A percentile compares a stretch with the other conserved stretches of the same genome.
These are phyloP conservation scores for Talaromyces adpressus DNA, from an alignment of 495 filamentous ascomycete genomes.

Conservation along the genomic window DNA sequence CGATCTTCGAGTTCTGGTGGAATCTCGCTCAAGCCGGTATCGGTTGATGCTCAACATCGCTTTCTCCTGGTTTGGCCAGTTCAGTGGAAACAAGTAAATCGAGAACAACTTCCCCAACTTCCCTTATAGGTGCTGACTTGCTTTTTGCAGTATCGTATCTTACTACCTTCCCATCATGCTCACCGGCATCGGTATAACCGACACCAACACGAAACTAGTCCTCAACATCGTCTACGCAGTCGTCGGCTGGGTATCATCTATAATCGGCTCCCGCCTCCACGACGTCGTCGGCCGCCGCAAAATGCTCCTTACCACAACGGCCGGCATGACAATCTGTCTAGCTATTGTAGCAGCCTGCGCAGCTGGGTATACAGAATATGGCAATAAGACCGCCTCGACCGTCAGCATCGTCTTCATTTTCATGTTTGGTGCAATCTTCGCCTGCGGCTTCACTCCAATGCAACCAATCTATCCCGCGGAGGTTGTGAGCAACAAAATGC, in stretches of 20 bases:
- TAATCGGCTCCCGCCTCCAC: not conserved
- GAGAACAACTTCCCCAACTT: too few relatives aligned
- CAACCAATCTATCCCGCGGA: slow-evolving; percentile 66
- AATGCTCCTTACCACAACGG: not conserved
- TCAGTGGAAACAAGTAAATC: slow-evolving; percentile 1
- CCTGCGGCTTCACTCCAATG: slow-evolving; percentile 57
- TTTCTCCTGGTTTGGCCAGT: slow-evolving; percentile 4
- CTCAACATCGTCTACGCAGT: slow-evolving; percentile 1
- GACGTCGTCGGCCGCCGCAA: slow-evolving; percentile 5
- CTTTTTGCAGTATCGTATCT: not conserved
- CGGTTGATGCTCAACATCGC: not conserved
- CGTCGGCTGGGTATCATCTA: not conserved
- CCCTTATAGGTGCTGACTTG: not conserved
- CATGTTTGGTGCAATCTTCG: slow-evolving; percentile 58
- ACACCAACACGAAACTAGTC: not conserved
- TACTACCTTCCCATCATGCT: not conserved
- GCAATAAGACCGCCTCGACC: slow-evolving; percentile 12
- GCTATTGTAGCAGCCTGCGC: not conserved
- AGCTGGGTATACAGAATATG: not conserved
- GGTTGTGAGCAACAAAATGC: slow-evolving; percentile 42
- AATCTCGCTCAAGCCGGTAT: not conserved
- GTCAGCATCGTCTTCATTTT: slow-evolving; percentile 59
- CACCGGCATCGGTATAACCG: not conserved
- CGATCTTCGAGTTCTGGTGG: not conserved
- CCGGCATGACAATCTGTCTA: slow-evolving; percentile 1